These are phyloP conservation scores for Lippia alba DNA, from an alignment of 305 asterid species.

Conservation along the genomic window DNA sequence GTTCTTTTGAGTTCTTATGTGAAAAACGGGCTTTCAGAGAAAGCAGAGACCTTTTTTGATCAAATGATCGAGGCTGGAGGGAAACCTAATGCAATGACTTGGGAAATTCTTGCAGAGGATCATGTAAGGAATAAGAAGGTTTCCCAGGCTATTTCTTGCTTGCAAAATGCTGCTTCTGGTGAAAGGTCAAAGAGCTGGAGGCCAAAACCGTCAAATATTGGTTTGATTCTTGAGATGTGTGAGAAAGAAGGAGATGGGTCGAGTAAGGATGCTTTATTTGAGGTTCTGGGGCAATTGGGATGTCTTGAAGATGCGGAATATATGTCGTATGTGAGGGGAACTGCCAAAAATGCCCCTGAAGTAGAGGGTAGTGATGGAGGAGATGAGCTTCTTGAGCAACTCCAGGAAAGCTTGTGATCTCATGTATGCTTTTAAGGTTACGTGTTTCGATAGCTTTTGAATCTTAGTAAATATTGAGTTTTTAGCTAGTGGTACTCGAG, in stretches of 20 bases:
- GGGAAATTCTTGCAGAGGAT: conserved; percentile 85
- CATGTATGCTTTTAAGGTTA: conserved; percentile 11
- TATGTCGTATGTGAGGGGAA: conserved; percentile 46
- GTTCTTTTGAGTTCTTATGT: conserved; percentile 68
- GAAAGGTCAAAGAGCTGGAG: conserved; percentile 74
- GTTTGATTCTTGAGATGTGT: conserved; percentile 55
- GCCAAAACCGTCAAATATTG: conserved; percentile 65
- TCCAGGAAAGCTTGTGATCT: conserved; percentile 59
- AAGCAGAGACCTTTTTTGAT: conserved; percentile 61
- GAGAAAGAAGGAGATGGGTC: conserved; percentile 58
- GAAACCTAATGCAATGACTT: conserved; percentile 72
- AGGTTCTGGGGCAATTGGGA: conserved; percentile 55
- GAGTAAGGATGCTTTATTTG: conserved; percentile 58
- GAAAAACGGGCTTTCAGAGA: conserved; percentile 60
- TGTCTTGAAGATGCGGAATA: conserved; percentile 59
- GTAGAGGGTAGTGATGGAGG: conserved; percentile 42
- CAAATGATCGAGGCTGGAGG: conserved; percentile 77
- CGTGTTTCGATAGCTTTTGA: conserved; percentile 20
- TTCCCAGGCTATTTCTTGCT: conserved; percentile 77
- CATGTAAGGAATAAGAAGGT: conserved; percentile 58
- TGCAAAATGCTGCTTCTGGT: conserved; percentile 61
- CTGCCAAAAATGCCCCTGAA: conserved; percentile 26
- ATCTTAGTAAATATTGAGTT: conserved; percentile 32
- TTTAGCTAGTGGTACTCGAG: not conserved
- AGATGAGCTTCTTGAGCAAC: conserved; percentile 52